Evolutionary conservation across 2,329 filamentous ascomycete species (phyloP).

Genomic region (Colletotrichum caudatum): DNA sequence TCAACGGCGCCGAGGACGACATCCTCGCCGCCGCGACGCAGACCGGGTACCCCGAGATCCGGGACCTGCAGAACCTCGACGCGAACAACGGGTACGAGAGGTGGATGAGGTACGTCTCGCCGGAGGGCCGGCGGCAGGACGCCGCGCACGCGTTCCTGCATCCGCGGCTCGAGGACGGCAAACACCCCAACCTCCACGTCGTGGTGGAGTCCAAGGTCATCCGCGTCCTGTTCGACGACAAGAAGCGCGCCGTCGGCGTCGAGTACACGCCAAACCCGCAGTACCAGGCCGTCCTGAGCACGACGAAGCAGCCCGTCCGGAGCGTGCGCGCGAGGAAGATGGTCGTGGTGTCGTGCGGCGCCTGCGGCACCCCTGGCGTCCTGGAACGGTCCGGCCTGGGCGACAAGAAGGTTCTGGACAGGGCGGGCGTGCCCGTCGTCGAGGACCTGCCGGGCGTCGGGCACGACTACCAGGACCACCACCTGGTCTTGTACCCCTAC

Average conservation of each 20-base stretch:
- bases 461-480: slow-evolving; percentile 61
- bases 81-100: slow-evolving; percentile 50
- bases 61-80: slow-evolving; percentile 63
- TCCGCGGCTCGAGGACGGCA: slow-evolving; percentile 46
- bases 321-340: slow-evolving; percentile 57
- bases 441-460: slow-evolving; percentile 45
- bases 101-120: slow-evolving; percentile 49
- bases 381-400: slow-evolving; percentile 66
- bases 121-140: slow-evolving; percentile 53
- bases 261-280: slow-evolving; percentile 63
- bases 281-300: slow-evolving; percentile 43
- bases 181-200: slow-evolving; percentile 50
- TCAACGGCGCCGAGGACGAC: slow-evolving; percentile 52
- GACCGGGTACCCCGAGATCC: slow-evolving; percentile 60
- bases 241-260: slow-evolving; percentile 67
- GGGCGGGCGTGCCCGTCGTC: slow-evolving; percentile 42
- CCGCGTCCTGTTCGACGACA: slow-evolving; percentile 57
- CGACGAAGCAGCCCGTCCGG: slow-evolving; percentile 32
- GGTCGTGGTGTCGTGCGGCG: slow-evolving; percentile 58
- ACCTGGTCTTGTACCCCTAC: slow-evolving; percentile 64
- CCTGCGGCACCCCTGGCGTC: slow-evolving; percentile 59
- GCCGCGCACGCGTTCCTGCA: slow-evolving; percentile 48
- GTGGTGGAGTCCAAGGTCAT: slow-evolving; percentile 50
- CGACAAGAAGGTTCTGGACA: slow-evolving; percentile 47
- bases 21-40: slow-evolving; percentile 59